These are phyloP conservation scores for Saturnispora diversa DNA, from an alignment of 805 yeast genomes.

Conservation along the genomic window DNA sequence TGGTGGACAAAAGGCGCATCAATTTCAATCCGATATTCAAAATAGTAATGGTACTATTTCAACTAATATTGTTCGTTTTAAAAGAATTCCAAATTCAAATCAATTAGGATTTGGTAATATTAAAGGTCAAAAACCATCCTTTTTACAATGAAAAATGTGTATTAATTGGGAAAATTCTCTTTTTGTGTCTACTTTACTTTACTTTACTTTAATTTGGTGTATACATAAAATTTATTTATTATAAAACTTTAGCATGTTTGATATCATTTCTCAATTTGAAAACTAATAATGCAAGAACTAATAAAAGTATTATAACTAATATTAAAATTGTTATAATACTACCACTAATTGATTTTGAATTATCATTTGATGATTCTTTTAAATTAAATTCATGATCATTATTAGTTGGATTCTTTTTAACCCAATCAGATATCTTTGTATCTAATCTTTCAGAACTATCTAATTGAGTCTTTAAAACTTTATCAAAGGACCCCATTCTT, in stretches of 20 bases:
- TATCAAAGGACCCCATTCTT: conserved; percentile 14
- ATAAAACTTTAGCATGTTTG: conserved; percentile 52
- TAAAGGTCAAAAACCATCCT: conserved; percentile 38
- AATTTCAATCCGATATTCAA: conserved; percentile 23
- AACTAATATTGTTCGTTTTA: conserved; percentile 36
- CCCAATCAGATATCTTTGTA: conserved; percentile 9
- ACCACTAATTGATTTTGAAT: conserved; percentile 11
- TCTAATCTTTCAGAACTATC: conserved; percentile 12
- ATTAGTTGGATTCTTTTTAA: not conserved
- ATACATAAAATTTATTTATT: no score
- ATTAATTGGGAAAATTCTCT: no score
- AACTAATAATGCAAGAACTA: conserved; percentile 38
- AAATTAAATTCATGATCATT: not conserved
- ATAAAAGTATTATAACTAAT: conserved; percentile 34
- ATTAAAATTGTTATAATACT: conserved; percentile 24
- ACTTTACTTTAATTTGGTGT: not conserved
- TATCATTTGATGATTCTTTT: not conserved
- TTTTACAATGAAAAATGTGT: conserved; percentile 22
- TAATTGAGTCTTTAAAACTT: conserved; percentile 13
- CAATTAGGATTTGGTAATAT: conserved; percentile 39
- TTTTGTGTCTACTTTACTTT: no score
- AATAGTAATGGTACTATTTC: conserved; percentile 25
- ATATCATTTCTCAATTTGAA: conserved; percentile 54
- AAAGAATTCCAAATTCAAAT: conserved; percentile 42
- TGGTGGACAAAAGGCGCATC: conserved; percentile 21